A percentile compares a stretch with the other conserved stretches of the same genome.
Evolutionary conservation across 176 grass and related monocot species (phyloP).

Genomic region (Lolium rigidum): DNA sequence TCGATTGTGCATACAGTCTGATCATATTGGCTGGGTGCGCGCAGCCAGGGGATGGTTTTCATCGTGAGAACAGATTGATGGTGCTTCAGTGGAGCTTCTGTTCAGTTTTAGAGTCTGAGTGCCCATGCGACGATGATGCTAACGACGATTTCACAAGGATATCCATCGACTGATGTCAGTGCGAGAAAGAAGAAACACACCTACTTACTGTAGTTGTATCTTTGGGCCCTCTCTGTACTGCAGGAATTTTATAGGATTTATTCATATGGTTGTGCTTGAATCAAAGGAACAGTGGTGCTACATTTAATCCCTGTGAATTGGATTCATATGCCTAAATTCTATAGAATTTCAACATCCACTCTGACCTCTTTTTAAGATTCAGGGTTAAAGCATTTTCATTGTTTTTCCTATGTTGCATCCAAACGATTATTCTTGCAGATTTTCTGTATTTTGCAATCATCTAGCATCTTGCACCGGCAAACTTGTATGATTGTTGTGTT

Average conservation of each 20-base stretch:
- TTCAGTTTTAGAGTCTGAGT: background rate
- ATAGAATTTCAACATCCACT: background rate
- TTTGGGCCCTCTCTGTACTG: too few relatives aligned
- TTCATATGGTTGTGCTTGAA: background rate
- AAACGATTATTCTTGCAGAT: too few relatives aligned
- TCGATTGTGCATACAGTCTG: background rate
- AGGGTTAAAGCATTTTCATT: background rate
- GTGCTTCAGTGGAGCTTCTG: background rate
- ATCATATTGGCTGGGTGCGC: background rate
- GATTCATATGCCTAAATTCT: too few relatives aligned
- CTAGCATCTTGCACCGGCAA: too few relatives aligned
- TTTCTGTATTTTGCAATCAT: too few relatives aligned
- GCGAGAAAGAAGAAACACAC: background rate
- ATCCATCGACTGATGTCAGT: background rate
- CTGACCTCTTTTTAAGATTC: background rate
- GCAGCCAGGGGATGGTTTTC: background rate
- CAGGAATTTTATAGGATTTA: too few relatives aligned
- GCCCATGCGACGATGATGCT: background rate
- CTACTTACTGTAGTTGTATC: too few relatives aligned
- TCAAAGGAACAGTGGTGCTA: background rate
- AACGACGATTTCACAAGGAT: background rate
- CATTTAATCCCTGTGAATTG: background rate
- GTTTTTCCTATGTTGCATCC: background rate
- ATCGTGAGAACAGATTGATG: background rate
- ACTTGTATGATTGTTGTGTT: too few relatives aligned